Evolutionary conservation across 2,329 filamentous ascomycete species (phyloP).

Genomic region (Colletotrichum lupini): DNA sequence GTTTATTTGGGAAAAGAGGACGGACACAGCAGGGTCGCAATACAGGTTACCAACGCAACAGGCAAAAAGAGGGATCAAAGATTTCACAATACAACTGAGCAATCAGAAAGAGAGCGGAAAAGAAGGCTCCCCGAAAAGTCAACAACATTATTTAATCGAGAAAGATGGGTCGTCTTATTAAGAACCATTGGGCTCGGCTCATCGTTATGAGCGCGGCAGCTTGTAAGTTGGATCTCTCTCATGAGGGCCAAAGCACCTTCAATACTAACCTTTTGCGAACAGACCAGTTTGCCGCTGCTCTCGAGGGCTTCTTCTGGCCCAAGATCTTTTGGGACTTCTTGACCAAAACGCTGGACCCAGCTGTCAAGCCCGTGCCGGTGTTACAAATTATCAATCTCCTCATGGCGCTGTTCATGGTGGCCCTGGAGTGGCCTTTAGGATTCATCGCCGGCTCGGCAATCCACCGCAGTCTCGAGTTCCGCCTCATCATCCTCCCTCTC

Average conservation of each 20-base stretch:
- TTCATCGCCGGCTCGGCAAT: slow-evolving; percentile 80
- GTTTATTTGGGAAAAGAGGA: slow-evolving; percentile 25
- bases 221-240: slow-evolving; percentile 63
- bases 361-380: slow-evolving; percentile 87
- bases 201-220: slow-evolving; percentile 87
- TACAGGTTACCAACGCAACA: slow-evolving; percentile 7
- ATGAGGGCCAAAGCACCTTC: neutral
- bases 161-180: slow-evolving; percentile 96
- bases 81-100: slow-evolving; percentile 4
- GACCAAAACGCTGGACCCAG: slow-evolving; percentile 87
- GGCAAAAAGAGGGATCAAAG: slow-evolving; percentile 7
- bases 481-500: slow-evolving; percentile 85
- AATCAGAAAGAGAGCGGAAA: slow-evolving; percentile 31
- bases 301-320: slow-evolving; percentile 96
- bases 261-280: slow-evolving; percentile 42
- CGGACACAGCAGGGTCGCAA: slow-evolving; percentile 15
- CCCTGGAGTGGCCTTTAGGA: slow-evolving; percentile 90
- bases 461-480: slow-evolving; percentile 88
- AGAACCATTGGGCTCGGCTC: slow-evolving; percentile 98
- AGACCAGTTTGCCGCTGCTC: slow-evolving; percentile 88
- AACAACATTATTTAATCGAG: slow-evolving; percentile 19
- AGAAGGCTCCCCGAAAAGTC: slow-evolving; percentile 26
- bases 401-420: slow-evolving; percentile 80
- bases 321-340: slow-evolving; percentile 99
- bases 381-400: slow-evolving; percentile 92